phyloP scores from a whole-genome alignment of 257 asterid genomes.

The Solanum dulcamara region DNA sequence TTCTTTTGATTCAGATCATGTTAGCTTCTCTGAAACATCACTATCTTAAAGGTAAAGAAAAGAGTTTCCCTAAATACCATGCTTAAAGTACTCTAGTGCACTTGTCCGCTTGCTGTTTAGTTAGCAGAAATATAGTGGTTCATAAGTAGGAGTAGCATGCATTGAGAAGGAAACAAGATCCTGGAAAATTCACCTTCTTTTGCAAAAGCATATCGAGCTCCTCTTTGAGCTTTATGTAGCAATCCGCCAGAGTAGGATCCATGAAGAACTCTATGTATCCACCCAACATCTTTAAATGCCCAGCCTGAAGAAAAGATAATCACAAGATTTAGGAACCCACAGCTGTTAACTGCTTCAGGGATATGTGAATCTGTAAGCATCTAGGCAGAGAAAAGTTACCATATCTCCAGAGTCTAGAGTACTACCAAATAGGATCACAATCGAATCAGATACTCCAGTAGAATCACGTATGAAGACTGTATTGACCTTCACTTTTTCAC shows the following conservation, averaged over 20 bases:
- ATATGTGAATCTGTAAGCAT: neutral
- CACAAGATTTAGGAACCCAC: neutral
- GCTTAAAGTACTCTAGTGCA: neutral
- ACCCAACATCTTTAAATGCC: conserved; percentile 75
- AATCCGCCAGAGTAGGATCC: conserved; percentile 79
- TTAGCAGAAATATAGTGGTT: neutral
- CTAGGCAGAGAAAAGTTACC: conserved; percentile 33
- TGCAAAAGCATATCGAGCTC: conserved; percentile 60
- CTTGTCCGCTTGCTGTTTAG: neutral
- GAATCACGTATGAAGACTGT: conserved; percentile 92
- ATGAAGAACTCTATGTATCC: conserved; percentile 89
- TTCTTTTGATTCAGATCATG: neutral
- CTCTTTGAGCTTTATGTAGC: conserved; percentile 75
- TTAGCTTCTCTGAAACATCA: neutral
- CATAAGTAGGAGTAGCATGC: neutral
- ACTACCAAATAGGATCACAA: conserved; percentile 94
- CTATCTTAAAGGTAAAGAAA: neutral
- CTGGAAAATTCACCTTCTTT: conserved; percentile 43
- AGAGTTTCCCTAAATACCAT: neutral
- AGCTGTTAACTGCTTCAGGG: neutral
- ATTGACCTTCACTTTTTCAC: conserved; percentile 96
- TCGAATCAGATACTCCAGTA: conserved; percentile 95
- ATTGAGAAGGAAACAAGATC: neutral
- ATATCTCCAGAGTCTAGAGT: conserved; percentile 38
- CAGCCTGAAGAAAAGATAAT: conserved; percentile 40